A percentile compares a stretch with the other conserved stretches of the same genome.
phyloP scores from a whole-genome alignment of 2,329 filamentous ascomycete species.

The Diaporthe ilicicola region DNA sequence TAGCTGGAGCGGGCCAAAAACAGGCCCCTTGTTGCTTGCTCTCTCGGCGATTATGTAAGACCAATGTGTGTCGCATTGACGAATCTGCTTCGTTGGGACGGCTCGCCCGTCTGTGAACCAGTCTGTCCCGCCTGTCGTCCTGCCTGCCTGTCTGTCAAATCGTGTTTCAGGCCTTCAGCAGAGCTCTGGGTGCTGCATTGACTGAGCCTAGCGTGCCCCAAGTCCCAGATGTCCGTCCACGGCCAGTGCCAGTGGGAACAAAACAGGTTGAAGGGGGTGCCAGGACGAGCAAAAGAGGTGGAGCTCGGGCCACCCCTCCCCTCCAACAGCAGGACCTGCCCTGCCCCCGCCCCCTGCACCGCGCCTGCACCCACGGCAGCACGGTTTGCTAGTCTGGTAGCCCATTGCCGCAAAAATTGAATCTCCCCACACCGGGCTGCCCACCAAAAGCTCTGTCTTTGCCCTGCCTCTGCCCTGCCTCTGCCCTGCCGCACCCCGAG shows the following conservation, averaged over 20 bases:
- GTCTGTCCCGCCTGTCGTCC: too few relatives aligned
- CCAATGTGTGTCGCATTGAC: not conserved
- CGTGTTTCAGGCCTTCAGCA: not conserved
- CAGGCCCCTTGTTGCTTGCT: not conserved
- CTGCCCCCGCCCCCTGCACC: not conserved
- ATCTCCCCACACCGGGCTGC: constrained; percentile 29
- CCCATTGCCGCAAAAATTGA: constrained; percentile 33
- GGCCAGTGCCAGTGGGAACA: not conserved
- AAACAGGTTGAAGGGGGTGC: not conserved
- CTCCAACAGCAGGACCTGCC: not conserved
- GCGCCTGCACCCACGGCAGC: constrained; percentile 19
- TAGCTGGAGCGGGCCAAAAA: constrained; percentile 19
- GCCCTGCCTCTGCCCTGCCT: constrained; percentile 21
- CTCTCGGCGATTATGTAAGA: constrained; percentile 24
- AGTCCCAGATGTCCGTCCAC: not conserved
- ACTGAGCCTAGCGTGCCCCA: not conserved
- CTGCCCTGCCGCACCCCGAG: constrained; percentile 12
- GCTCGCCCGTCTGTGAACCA: not conserved
- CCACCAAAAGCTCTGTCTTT: constrained; percentile 29
- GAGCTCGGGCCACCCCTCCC: constrained; percentile 26
- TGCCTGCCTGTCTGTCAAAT: not conserved
- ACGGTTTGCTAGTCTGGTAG: constrained; percentile 8
- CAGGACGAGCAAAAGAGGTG: constrained; percentile 2
- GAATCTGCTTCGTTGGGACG: constrained; percentile 11
- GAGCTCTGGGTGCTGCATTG: constrained; percentile 4